Evolutionary conservation across 371 early-diverging fungal species (phyloP).

Genomic region (Batrachochytrium dendrobatidis): DNA sequence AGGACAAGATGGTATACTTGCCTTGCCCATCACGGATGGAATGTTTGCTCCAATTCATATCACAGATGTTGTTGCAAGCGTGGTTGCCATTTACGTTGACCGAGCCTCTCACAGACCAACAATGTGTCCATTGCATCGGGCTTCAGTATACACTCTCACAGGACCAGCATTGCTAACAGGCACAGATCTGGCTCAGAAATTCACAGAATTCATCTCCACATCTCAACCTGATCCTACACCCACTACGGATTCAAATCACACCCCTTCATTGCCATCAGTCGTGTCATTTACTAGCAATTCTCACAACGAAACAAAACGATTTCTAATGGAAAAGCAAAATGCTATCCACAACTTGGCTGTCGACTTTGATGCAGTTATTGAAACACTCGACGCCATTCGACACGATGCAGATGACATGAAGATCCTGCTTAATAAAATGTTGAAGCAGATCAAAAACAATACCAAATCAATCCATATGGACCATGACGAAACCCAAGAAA

Average conservation of each 20-base stretch:
- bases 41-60: background rate
- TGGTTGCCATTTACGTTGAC: background rate
- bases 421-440: too few relatives aligned
- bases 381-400: background rate
- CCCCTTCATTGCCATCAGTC: background rate
- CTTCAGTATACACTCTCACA: background rate
- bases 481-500: too few relatives aligned
- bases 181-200: background rate
- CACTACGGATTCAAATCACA: background rate
- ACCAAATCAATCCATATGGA: too few relatives aligned
- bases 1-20: background rate
- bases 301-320: background rate
- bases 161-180: background rate
- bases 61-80: background rate
- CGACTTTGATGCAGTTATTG: background rate
- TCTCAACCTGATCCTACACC: background rate
- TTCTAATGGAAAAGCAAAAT: conserved; percentile 2
- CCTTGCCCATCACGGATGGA: background rate
- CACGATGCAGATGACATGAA: background rate
- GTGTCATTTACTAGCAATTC: background rate
- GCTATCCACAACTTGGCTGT: background rate
- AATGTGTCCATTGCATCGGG: background rate
- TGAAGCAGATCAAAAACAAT: too few relatives aligned
- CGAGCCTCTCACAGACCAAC: background rate
- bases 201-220: background rate